These are phyloP conservation scores for Starmera dryadoides DNA, from an alignment of 805 yeast genomes.

Conservation along the genomic window DNA sequence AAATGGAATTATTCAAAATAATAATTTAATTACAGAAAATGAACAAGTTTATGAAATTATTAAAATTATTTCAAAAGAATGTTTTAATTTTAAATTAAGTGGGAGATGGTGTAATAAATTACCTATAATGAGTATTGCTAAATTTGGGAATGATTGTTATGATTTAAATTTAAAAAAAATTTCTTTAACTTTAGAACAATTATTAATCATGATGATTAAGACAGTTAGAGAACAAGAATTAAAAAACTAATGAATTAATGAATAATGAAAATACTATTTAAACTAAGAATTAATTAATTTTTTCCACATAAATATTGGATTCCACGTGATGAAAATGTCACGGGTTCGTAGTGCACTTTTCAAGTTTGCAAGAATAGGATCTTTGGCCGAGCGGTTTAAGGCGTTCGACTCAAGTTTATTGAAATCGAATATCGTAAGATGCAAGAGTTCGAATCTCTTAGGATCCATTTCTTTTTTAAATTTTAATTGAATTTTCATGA, in stretches of 20 bases:
- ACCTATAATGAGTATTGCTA: not conserved
- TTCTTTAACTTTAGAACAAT: not conserved
- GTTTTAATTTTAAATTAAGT: not conserved
- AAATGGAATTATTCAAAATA: slow-evolving; percentile 8
- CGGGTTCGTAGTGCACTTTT: too few relatives aligned
- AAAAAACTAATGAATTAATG: not conserved
- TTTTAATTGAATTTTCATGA: too few relatives aligned
- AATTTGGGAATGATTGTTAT: not conserved
- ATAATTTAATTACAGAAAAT: not conserved
- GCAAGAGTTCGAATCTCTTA: slow-evolving; percentile 1
- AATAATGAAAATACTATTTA: too few relatives aligned
- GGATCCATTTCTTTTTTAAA: not conserved
- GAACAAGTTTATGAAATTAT: not conserved
- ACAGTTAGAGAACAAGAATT: not conserved
- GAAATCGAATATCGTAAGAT: slow-evolving; percentile 1
- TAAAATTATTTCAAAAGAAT: not conserved
- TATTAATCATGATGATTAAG: not conserved
- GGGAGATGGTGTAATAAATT: not conserved
- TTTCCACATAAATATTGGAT: too few relatives aligned
- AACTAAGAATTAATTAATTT: too few relatives aligned
- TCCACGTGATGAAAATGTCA: too few relatives aligned
- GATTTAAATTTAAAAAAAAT: not conserved
- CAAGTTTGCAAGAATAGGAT: too few relatives aligned
- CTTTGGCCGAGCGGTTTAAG: slow-evolving; percentile 4
- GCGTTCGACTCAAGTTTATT: slow-evolving; percentile 1